Evolutionary conservation across 2,329 filamentous ascomycete species (phyloP), one percentile per base, ranked within the genome.

Genomic region (Paramyrothecium roridum): DNA sequence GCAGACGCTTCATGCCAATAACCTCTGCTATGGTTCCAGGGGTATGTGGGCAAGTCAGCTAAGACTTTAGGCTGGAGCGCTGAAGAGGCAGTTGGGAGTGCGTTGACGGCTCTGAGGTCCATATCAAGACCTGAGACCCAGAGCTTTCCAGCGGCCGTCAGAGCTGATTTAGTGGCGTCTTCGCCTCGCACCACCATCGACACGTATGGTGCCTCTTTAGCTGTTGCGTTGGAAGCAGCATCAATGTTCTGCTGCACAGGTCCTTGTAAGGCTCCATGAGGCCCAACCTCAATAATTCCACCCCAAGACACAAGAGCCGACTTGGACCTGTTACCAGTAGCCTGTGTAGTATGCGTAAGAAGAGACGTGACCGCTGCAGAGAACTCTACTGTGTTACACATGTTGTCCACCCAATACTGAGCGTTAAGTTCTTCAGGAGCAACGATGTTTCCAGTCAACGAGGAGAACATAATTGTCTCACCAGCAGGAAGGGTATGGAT

Each of bases 381-480:
- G 52, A 78, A 77, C n/a, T 63, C 60, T 11, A 78, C 70, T 2
- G 73, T 57, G 3, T 63, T 65, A 0, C 66, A 64, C 21, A 74
- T 62, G 48, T 74, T 73, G 20, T 70, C 68, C 2, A 77, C 71
- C 75, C 75, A 77, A 63, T 78, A 75, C 2, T 62, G 58, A 1
- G 70, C 51, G 47, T 71, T 54, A 1, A 76, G 62, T 48, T 71
- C 70, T 2, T 60, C 65, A 8, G 67, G 70, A 16, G 73, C 26
- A n/a, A 71, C 63, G 8, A 66, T 65, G 13, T 67, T 65, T n/a
- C 75, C 74, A 2, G 72, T 63, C 1, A 78, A 65, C 1, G 76
- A 78, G 3, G 76, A 78, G 59, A 76, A 26, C 54, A 56, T 55
- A 33, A 55, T 19, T 55, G 10, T 10, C 19, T 51, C 30, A 26